Conservation (phyloP, 176 grass and related monocot genomes). For the Phoenix roebelenii region DNA sequence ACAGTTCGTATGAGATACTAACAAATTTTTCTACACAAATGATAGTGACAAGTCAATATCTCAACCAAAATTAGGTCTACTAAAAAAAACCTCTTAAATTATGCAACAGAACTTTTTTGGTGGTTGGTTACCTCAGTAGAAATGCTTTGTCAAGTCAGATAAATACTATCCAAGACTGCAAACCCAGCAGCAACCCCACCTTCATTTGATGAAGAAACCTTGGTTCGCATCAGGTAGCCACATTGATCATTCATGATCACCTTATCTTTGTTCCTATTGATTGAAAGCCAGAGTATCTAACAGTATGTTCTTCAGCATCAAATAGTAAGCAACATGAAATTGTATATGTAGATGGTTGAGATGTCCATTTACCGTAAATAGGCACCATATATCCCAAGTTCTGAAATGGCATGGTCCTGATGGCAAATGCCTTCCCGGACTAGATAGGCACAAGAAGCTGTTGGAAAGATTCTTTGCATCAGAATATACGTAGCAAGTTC, state of each 20-base stretch:
- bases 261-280: conserved; percentile 68
- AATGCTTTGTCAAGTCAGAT: conserved; percentile 51
- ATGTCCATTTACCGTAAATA: conserved; percentile 51
- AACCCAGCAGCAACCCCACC: conserved; percentile 91
- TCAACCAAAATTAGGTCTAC: no score
- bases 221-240: conserved; percentile 91
- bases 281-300: neutral
- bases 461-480: conserved; percentile 93
- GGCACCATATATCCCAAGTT: conserved; percentile 74
- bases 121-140: no score
- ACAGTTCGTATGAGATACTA: no score
- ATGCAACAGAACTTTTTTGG: no score
- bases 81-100: no score
- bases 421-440: conserved; percentile 62
- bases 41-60: no score
- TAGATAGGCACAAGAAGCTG: conserved; percentile 50
- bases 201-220: conserved; percentile 91
- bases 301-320: conserved; percentile 3
- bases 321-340: conserved; percentile 1
- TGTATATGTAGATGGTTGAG: no score
- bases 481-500: conserved; percentile 82
- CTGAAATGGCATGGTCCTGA: conserved; percentile 70
- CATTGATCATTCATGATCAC: conserved; percentile 59
- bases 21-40: no score
- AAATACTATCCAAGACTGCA: conserved; percentile 78